phyloP scores from a whole-genome alignment of 2,329 filamentous ascomycete genomes.

The Fragosphaeria purpurea region DNA sequence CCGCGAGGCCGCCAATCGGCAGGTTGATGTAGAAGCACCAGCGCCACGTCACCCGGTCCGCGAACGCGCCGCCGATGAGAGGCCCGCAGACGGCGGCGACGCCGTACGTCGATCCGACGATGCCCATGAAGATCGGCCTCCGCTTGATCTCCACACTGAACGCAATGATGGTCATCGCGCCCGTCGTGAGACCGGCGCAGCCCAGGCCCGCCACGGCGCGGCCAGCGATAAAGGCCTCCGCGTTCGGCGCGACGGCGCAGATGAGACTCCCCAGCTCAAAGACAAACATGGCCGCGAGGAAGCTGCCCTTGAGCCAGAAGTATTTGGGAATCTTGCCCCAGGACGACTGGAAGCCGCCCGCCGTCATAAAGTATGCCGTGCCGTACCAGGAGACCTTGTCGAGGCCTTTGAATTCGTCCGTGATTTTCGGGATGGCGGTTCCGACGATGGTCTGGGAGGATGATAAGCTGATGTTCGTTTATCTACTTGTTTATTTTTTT shows the following conservation, averaged over 20 bases:
- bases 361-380: constrained; percentile 34
- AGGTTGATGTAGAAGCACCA: constrained; percentile 35
- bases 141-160: no score
- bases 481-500: not conserved
- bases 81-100: constrained; percentile 19
- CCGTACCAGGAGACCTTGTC: constrained; percentile 30
- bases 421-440: constrained; percentile 17
- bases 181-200: constrained; percentile 34
- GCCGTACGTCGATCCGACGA: not conserved
- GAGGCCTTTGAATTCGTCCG: constrained; percentile 4
- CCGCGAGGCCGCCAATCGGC: not conserved
- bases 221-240: constrained; percentile 36
- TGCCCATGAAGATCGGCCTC: not conserved
- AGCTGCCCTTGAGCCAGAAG: constrained; percentile 33
- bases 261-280: constrained; percentile 12
- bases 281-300: constrained; percentile 19
- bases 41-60: constrained; percentile 13
- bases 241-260: constrained; percentile 30
- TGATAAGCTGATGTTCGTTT: no score
- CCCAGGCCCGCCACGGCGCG: constrained; percentile 38
- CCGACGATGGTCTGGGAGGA: constrained; percentile 32
- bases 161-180: constrained; percentile 10
- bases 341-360: constrained; percentile 18
- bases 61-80: constrained; percentile 16
- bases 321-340: not conserved